Evolutionary conservation across 1,284 basidiomycete species (phyloP), one percentile per base, ranked within the genome.

Genomic region (Leccinum huronense): DNA sequence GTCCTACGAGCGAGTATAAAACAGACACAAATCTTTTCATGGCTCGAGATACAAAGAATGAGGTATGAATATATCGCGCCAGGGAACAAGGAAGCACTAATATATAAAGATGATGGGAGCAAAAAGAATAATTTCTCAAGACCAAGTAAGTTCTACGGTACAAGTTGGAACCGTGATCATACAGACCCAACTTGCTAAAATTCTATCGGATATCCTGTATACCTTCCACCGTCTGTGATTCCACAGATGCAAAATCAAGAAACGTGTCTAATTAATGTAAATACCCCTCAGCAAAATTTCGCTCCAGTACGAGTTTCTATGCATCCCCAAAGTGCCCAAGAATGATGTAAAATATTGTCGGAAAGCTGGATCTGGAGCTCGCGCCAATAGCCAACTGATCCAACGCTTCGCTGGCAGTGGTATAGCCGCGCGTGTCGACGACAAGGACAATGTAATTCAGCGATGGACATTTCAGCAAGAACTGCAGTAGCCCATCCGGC

Each of bases 341-440:
- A 51, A 51, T 51, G 19, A 11, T 13, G 11, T 23, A 48, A 48
- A 48, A 48, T 2, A 6, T 3, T 54, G 53, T 54, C 30, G 14
- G 53, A 6, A 54, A 10, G 14, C 27, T 54, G 1, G 27, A 27
- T 30, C 8, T 54, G 16, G 53, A 31, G 27, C 11, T 48, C 45
- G 5, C 23, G 23, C 23, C 10, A 6, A 10, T 5, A 11, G 53
- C 7, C 7, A 8, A 31, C 3, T 4, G 7, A 54, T 27, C 27
- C 14, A 31, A 54, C 14, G 27, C 4, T 31, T 31, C 8, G 16
- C 14, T 54, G 14, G 30, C 4, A 30, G 27, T 5, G n/a, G 51
- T 65, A 51, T 56, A 65, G 31, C 57, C 57, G 0, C 36, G 33
- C 3, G 59, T 59, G 30, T 65, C 59, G 10, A 65, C 16, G 11